Evolutionary conservation across 2,329 filamentous ascomycete genomes (phyloP).

Genomic region (Sclerotinia trifoliorum): DNA sequence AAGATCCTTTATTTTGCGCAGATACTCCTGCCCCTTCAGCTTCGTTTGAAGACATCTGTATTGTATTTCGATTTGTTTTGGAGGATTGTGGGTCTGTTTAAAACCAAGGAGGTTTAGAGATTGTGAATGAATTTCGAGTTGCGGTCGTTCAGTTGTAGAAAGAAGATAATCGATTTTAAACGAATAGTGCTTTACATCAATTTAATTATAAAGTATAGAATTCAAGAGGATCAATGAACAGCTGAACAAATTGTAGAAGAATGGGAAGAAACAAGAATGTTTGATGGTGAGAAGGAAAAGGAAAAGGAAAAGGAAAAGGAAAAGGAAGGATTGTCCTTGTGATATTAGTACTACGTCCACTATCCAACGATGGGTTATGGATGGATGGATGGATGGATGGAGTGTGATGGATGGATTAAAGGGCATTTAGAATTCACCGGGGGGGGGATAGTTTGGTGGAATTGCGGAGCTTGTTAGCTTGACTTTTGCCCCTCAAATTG

Average conservation of each 20-base stretch:
- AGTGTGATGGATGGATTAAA: not conserved
- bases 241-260: too few relatives aligned
- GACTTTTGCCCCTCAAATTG: not conserved
- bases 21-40: slow-evolving; percentile 38
- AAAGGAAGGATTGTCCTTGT: slow-evolving; percentile 7
- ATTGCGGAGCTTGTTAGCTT: not conserved
- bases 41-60: slow-evolving; percentile 36
- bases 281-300: not conserved
- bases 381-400: too few relatives aligned
- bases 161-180: not conserved
- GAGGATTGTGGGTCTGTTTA: slow-evolving; percentile 1
- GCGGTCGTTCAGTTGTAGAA: not conserved
- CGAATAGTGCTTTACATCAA: not conserved
- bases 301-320: too few relatives aligned
- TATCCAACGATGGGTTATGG: not conserved
- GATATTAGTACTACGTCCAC: not conserved
- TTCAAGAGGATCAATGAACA: not conserved
- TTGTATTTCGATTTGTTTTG: slow-evolving; percentile 1
- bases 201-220: not conserved
- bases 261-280: not conserved
- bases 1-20: slow-evolving; percentile 38
- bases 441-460: not conserved
- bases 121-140: slow-evolving; percentile 1
- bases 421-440: not conserved
- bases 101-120: slow-evolving; percentile 11